A percentile compares a stretch with the other conserved stretches of the same genome.
These are phyloP conservation scores for Cutaneotrichosporon sp. DNA, from an alignment of 1,284 basidiomycete species.

Conservation along the genomic window DNA sequence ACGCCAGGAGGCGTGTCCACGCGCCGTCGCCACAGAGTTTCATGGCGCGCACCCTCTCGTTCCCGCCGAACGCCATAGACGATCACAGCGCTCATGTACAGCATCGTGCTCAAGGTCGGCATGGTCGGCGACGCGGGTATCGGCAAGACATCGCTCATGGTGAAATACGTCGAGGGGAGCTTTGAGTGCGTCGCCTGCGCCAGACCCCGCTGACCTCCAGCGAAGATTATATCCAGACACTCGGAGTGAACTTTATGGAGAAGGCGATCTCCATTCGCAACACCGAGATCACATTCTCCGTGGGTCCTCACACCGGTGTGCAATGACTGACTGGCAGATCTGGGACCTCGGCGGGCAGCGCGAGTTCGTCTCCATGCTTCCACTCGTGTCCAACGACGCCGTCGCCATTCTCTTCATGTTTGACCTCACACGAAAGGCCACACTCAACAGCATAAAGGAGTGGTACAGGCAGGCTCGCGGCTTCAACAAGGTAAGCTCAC, in stretches of 20 bases:
- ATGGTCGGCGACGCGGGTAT: conserved; percentile 99
- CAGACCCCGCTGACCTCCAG: conserved; percentile 31
- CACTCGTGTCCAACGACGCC: conserved; percentile 95
- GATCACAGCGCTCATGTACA: conserved; percentile 44
- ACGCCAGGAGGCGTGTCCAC: background rate
- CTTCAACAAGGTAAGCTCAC: conserved; percentile 79
- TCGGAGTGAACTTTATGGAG: conserved; percentile 99
- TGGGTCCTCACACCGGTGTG: conserved; percentile 22
- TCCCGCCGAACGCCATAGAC: background rate
- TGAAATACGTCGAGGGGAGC: conserved; percentile 95
- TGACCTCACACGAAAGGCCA: conserved; percentile 92
- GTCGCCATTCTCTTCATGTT: conserved; percentile 99
- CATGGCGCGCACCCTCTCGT: too few relatives aligned
- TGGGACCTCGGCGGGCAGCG: conserved; percentile 98
- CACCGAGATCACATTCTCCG: conserved; percentile 95
- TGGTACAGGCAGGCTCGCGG: conserved; percentile 98
- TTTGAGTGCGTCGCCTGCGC: conserved; percentile 58
- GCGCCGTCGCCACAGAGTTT: background rate
- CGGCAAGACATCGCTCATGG: conserved; percentile 96
- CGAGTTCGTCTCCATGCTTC: conserved; percentile 98
- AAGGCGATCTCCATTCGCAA: conserved; percentile 95
- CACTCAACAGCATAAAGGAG: conserved; percentile 95
- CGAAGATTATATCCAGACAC: conserved; percentile 98
- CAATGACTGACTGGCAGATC: conserved; percentile 52
- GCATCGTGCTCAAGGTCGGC: conserved; percentile 93